These are phyloP conservation scores for Malassezia globosa DNA, from an alignment of 1,284 basidiomycete species.

Conservation along the genomic window DNA sequence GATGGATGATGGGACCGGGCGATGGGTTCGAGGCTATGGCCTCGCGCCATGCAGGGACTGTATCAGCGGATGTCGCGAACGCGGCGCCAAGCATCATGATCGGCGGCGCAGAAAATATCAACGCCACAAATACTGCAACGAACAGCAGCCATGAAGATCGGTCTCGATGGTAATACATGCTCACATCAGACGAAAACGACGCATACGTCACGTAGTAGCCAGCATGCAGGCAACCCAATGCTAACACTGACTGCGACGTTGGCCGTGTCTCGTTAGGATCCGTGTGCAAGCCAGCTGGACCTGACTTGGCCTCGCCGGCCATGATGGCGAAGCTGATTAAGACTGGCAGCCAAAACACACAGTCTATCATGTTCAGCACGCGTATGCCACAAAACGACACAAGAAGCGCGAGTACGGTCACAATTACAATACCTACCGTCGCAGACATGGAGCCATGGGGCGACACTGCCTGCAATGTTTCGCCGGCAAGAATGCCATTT, in stretches of 20 bases:
- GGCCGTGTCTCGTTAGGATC: constrained; percentile 52
- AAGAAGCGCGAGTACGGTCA: constrained; percentile 63
- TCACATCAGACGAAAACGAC: constrained; percentile 45
- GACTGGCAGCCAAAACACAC: constrained; percentile 66
- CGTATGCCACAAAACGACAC: constrained; percentile 69
- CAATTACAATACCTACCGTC: constrained; percentile 73
- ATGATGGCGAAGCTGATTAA: constrained; percentile 57
- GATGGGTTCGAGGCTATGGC: constrained; percentile 21
- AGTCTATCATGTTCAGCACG: constrained; percentile 59
- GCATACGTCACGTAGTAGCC: constrained; percentile 54
- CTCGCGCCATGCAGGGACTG: constrained; percentile 51
- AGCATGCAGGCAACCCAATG: constrained; percentile 54
- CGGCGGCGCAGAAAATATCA: constrained; percentile 55
- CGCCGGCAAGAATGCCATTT: constrained; percentile 53
- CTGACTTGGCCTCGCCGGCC: constrained; percentile 53
- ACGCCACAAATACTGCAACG: constrained; percentile 54
- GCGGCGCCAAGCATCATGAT: constrained; percentile 55
- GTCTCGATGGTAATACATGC: constrained; percentile 49
- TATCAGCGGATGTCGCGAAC: constrained; percentile 53
- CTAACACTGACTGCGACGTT: constrained; percentile 50
- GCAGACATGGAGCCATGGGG: constrained; percentile 42
- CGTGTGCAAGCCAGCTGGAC: constrained; percentile 52
- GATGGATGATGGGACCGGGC: constrained; percentile 62
- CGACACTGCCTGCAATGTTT: constrained; percentile 49
- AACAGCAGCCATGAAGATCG: constrained; percentile 53